Percentiles rank a stretch among this genome's conserved stretches.
phyloP scores from a whole-genome alignment of 192 early-diverging fungal genomes.

The Geosiphon pyriformis region DNA sequence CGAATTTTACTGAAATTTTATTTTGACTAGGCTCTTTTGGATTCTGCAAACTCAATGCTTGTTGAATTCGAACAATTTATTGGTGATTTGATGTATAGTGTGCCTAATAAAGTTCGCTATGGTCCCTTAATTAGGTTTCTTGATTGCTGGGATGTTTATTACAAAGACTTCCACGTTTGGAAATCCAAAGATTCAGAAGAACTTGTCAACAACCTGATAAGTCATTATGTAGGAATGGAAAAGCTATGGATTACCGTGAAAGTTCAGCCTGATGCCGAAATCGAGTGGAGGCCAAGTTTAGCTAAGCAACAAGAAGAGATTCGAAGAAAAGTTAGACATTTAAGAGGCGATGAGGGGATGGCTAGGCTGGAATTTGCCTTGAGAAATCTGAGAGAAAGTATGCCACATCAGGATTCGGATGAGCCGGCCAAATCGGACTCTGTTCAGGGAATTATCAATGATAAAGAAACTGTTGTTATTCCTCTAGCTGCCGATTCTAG shows the following conservation, averaged over 20 bases:
- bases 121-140: conserved; percentile 33
- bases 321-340: conserved; percentile 35
- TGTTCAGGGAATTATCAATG: conserved; percentile 3
- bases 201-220: conserved; percentile 55
- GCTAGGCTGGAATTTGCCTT: conserved; percentile 30
- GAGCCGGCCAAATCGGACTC: conserved; percentile 6
- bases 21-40: conserved; percentile 32
- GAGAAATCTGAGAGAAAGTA: conserved; percentile 16
- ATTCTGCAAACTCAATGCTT: conserved; percentile 31
- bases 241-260: conserved; percentile 56
- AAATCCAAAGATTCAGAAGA: conserved; percentile 57
- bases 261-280: conserved; percentile 46
- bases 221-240: conserved; percentile 64
- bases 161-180: conserved; percentile 60
- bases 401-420: background rate
- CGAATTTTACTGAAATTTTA: too few relatives aligned
- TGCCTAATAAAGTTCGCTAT: conserved; percentile 12
- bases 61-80: conserved; percentile 35
- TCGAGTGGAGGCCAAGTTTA: conserved; percentile 51
- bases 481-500: background rate
- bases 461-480: background rate
- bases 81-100: conserved; percentile 11
- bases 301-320: conserved; percentile 50
- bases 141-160: conserved; percentile 47
- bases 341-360: conserved; percentile 45